Percentiles rank a stretch among this genome's conserved stretches.
phyloP scores from a whole-genome alignment of 768 basidiomycete species.

The Hygrocybe coccinea region DNA sequence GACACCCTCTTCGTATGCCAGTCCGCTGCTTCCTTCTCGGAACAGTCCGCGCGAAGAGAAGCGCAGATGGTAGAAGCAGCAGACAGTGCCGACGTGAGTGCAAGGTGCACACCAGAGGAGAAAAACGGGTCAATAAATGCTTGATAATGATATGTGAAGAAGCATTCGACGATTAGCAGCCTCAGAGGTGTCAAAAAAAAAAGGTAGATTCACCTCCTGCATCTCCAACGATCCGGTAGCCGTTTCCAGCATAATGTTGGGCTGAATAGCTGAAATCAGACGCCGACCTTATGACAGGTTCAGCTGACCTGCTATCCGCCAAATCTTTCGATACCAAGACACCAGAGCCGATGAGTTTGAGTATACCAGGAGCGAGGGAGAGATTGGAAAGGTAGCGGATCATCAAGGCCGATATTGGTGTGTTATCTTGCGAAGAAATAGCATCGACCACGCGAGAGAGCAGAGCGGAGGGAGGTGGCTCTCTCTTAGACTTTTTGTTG shows the following conservation, averaged over 20 bases:
- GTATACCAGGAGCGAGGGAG: conserved; percentile 42
- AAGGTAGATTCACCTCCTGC: conserved; percentile 37
- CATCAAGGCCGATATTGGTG: conserved; percentile 25
- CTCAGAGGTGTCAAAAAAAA: background rate
- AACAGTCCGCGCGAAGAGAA: conserved; percentile 46
- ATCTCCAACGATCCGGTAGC: conserved; percentile 61
- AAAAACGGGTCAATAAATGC: conserved; percentile 67
- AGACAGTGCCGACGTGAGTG: conserved; percentile 56
- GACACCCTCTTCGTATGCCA: conserved; percentile 56
- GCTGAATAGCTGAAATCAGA: conserved; percentile 66
- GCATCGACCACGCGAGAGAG: background rate
- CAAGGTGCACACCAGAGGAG: conserved; percentile 60
- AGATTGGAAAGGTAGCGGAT: conserved; percentile 44
- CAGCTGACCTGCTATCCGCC: background rate
- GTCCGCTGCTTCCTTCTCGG: conserved; percentile 41
- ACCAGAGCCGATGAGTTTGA: conserved; percentile 39
- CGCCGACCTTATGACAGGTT: conserved; percentile 44
- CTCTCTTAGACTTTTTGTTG: conserved; percentile 27
- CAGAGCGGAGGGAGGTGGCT: background rate
- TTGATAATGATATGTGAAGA: conserved; percentile 17
- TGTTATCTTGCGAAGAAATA: background rate
- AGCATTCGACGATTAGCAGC: conserved; percentile 6
- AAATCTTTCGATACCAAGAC: conserved; percentile 24
- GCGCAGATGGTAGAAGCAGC: conserved; percentile 55
- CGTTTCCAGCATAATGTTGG: conserved; percentile 46